phyloP scores from a whole-genome alignment of 192 early-diverging fungal species.

The Umbelopsis ramanniana region DNA sequence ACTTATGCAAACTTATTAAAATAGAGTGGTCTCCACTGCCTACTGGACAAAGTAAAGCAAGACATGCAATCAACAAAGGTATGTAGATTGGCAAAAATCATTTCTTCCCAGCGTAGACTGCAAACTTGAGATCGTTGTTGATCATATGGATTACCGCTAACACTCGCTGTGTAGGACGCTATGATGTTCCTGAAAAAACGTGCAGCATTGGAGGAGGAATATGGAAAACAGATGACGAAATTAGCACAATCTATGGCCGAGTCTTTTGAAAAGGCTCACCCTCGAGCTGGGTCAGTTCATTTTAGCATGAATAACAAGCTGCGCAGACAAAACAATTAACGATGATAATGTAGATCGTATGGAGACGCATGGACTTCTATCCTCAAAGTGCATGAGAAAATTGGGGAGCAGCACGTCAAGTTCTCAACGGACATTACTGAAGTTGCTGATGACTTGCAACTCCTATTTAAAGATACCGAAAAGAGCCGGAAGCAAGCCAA shows the following conservation, averaged over 20 bases:
- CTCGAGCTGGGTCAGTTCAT: constrained; percentile 57
- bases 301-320: neutral
- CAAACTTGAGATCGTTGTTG: neutral
- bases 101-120: neutral
- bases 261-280: constrained; percentile 59
- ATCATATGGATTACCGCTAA: neutral
- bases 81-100: neutral
- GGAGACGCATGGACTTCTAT: constrained; percentile 79
- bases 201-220: constrained; percentile 91
- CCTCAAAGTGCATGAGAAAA: constrained; percentile 79
- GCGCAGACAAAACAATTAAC: neutral
- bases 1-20: neutral
- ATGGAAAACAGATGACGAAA: constrained; percentile 81
- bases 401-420: constrained; percentile 81
- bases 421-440: constrained; percentile 72
- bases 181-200: constrained; percentile 83
- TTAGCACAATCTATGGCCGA: constrained; percentile 69
- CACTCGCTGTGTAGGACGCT: constrained; percentile 60
- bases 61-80: constrained; percentile 71
- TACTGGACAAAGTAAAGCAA: constrained; percentile 74
- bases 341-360: constrained; percentile 60
- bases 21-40: constrained; percentile 67
- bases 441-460: constrained; percentile 80
- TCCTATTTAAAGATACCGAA: constrained; percentile 78
- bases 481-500: constrained; percentile 81